Evolutionary conservation across 192 early-diverging fungal genomes (phyloP).

Genomic region (Coemansia sp.): DNA sequence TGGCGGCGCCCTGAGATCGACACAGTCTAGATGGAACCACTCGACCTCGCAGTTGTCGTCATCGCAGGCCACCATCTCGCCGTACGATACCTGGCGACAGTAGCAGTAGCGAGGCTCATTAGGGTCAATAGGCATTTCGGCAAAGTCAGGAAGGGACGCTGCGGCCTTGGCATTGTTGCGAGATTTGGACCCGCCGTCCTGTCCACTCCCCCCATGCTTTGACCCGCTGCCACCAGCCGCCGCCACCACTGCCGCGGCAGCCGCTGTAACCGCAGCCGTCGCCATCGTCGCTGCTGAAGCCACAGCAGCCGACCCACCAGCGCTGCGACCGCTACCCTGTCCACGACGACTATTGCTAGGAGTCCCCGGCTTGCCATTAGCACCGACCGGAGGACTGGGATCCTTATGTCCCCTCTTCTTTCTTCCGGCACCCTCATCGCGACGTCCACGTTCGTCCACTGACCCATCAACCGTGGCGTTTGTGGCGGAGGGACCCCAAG

Average conservation of each 20-base stretch:
- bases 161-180: slow-evolving; percentile 21
- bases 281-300: not conserved
- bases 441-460: not conserved
- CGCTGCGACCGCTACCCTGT: slow-evolving; percentile 7
- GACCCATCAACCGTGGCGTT: not conserved
- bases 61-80: slow-evolving; percentile 97
- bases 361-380: not conserved
- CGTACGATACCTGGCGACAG: slow-evolving; percentile 93
- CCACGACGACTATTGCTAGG: slow-evolving; percentile 2
- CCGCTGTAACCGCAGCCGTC: not conserved
- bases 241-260: not conserved
- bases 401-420: slow-evolving; percentile 10
- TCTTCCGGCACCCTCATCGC: not conserved
- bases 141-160: slow-evolving; percentile 26
- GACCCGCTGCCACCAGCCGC: not conserved
- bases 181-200: slow-evolving; percentile 5
- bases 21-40: slow-evolving; percentile 98
- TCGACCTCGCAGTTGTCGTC: slow-evolving; percentile 92
- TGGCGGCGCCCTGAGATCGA: slow-evolving; percentile 81
- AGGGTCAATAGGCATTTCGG: slow-evolving; percentile 87
- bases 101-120: slow-evolving; percentile 97
- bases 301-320: slow-evolving; percentile 1
- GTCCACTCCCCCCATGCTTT: not conserved
- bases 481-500: slow-evolving; percentile 26
- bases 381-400: not conserved